These are phyloP conservation scores for Globisporangium megalacanthum DNA, from an alignment of 352 stramenopile genomes.

Conservation along the genomic window DNA sequence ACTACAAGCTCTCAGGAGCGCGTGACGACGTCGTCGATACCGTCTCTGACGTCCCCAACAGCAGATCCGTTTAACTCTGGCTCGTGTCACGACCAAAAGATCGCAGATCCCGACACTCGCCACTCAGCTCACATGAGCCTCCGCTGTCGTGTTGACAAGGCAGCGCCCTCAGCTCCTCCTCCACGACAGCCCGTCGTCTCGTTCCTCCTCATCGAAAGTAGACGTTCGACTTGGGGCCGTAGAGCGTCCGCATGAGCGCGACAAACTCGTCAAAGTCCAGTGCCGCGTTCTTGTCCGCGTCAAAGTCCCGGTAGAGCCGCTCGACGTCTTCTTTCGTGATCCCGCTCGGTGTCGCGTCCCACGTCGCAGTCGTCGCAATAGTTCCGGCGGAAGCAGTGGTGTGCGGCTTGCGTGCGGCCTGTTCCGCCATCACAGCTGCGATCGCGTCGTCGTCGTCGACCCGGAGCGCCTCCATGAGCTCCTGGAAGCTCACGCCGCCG, in stretches of 20 bases:
- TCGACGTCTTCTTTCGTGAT: conserved; percentile 57
- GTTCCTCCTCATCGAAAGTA: conserved; percentile 12
- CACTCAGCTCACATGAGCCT: no score
- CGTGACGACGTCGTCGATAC: background rate
- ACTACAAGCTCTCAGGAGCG: conserved; percentile 17
- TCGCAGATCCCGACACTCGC: no score
- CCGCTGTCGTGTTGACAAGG: no score
- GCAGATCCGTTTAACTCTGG: background rate
- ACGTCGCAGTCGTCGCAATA: conserved; percentile 1
- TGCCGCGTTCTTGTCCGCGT: conserved; percentile 37
- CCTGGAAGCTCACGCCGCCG: conserved; percentile 58
- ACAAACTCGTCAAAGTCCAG: conserved; percentile 75
- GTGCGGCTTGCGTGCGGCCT: conserved; percentile 20
- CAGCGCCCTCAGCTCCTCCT: no score
- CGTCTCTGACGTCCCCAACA: background rate
- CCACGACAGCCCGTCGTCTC: no score
- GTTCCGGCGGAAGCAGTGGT: background rate
- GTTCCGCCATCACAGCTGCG: conserved; percentile 27
- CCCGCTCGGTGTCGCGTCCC: conserved; percentile 18
- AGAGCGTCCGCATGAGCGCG: conserved; percentile 43
- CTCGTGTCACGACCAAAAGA: background rate
- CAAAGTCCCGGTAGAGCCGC: conserved; percentile 51
- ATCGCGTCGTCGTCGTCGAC: conserved; percentile 66
- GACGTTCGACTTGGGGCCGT: conserved; percentile 18
- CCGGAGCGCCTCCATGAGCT: conserved; percentile 64